Percentiles rank a stretch among this genome's conserved stretches.
These are phyloP conservation scores for Peltaster fructicola DNA, from an alignment of 2,329 filamentous ascomycete genomes.

Conservation along the genomic window DNA sequence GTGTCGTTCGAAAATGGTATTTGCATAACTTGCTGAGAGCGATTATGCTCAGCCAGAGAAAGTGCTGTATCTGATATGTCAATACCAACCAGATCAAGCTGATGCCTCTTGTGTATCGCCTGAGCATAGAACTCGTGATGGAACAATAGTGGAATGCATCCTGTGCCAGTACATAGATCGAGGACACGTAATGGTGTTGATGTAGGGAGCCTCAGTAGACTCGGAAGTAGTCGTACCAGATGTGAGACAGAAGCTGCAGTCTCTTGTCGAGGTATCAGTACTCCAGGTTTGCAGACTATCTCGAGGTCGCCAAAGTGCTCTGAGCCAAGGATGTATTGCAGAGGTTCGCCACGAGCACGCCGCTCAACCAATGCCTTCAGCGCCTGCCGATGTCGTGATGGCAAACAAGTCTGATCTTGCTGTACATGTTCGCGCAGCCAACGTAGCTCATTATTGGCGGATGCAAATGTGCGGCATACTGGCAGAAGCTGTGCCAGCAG, in stretches of 20 bases:
- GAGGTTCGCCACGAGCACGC: conserved; percentile 47
- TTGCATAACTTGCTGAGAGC: too few species aligned
- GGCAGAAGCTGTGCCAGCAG: conserved; percentile 44
- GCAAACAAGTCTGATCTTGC: conserved; percentile 8
- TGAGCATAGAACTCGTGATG: conserved; percentile 38
- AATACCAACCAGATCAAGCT: conserved; percentile 40
- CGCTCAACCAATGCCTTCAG: conserved; percentile 9
- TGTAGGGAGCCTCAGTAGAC: conserved; percentile 4
- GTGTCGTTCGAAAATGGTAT: too few species aligned
- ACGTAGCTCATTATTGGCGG: conserved; percentile 50
- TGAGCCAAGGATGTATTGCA: conserved; percentile 78
- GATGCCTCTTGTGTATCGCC: conserved; percentile 2
- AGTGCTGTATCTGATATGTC: conserved; percentile 56
- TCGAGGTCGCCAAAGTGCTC: conserved; percentile 79
- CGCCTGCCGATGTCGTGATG: conserved; percentile 1
- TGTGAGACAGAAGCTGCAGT: conserved; percentile 25
- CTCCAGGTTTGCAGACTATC: conserved; percentile 55
- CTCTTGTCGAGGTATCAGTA: conserved; percentile 58
- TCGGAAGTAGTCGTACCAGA: conserved; percentile 15
- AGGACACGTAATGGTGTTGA: conserved; percentile 40
- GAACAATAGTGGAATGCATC: conserved; percentile 71
- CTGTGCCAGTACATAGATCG: conserved; percentile 80
- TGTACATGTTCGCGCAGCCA: conserved; percentile 49
- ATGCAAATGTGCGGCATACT: conserved; percentile 43
- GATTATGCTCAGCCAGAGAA: conserved; percentile 48